These are phyloP conservation scores for Lactuca sativa DNA, from an alignment of 129 eudicot genomes.

Conservation along the genomic window DNA sequence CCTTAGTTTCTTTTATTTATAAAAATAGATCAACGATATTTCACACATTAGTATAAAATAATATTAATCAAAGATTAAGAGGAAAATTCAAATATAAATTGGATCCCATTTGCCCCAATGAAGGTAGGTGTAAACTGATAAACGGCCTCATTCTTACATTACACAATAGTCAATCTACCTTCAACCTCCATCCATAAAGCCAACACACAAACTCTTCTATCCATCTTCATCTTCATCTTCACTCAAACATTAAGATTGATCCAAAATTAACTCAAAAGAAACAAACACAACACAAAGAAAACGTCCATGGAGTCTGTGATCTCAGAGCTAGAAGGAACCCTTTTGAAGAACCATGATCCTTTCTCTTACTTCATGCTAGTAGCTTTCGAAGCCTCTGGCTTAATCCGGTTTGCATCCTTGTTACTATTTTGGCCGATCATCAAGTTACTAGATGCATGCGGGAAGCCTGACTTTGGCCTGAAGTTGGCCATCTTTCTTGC, in stretches of 20 bases:
- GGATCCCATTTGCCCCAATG: conserved; percentile 15
- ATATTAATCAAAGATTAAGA: background rate
- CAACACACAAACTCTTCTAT: conserved; percentile 14
- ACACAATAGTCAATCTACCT: conserved; percentile 60
- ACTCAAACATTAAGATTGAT: conserved; percentile 7
- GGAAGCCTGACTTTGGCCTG: conserved; percentile 45
- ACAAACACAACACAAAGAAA: conserved; percentile 5
- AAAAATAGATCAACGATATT: background rate
- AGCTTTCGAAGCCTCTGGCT: conserved; percentile 90
- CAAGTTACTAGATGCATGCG: conserved; percentile 44
- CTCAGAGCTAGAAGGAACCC: conserved; percentile 85
- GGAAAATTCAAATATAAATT: conserved; percentile 38
- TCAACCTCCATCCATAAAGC: conserved; percentile 47
- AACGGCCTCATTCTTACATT: conserved; percentile 42
- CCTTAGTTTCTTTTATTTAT: background rate
- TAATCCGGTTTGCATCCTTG: conserved; percentile 68
- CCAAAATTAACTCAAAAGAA: background rate
- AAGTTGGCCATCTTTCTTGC: conserved; percentile 69
- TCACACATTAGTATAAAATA: conserved; percentile 2
- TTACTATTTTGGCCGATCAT: conserved; percentile 68
- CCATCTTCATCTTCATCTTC: conserved; percentile 25
- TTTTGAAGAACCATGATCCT: conserved; percentile 59
- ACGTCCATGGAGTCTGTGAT: conserved; percentile 52
- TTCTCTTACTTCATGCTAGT: conserved; percentile 90
- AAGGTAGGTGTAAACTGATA: conserved; percentile 66